Conservation (phyloP, 2,329 filamentous ascomycete genomes). For the Chrysoporthe cubensis region DNA sequence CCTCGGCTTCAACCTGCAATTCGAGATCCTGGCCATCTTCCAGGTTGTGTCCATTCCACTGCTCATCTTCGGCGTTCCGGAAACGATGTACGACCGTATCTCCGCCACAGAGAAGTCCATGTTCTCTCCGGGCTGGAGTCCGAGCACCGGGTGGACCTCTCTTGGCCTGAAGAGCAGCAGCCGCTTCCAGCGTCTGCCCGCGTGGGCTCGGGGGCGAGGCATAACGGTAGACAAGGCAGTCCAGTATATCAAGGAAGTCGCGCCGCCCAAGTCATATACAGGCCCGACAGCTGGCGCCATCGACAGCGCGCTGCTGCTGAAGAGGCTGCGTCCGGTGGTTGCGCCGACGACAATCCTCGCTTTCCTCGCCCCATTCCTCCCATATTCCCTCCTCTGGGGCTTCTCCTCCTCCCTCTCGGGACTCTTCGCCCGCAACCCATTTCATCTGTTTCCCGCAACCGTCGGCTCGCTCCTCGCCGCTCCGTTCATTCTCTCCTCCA, state of each 20-base stretch:
- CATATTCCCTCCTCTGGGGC: slow-evolving; percentile 52
- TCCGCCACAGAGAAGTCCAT: slow-evolving; percentile 33
- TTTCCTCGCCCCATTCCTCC: slow-evolving; percentile 49
- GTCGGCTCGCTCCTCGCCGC: slow-evolving; percentile 51
- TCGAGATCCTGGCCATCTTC: slow-evolving; percentile 55
- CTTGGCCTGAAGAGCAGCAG: slow-evolving; percentile 27
- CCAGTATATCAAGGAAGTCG: slow-evolving; percentile 43
- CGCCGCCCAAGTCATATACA: slow-evolving; percentile 45
- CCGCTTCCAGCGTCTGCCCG: slow-evolving; percentile 32
- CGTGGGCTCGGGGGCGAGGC: slow-evolving; percentile 35
- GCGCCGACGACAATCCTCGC: slow-evolving; percentile 56
- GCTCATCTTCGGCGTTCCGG: slow-evolving; percentile 52
- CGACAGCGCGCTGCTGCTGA: slow-evolving; percentile 42
- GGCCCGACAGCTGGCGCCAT: slow-evolving; percentile 31
- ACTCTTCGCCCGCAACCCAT: slow-evolving; percentile 50
- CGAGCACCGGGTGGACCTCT: slow-evolving; percentile 33
- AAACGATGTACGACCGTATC: slow-evolving; percentile 56
- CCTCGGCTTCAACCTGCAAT: slow-evolving; percentile 51
- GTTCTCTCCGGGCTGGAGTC: not conserved
- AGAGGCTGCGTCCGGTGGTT: slow-evolving; percentile 50
- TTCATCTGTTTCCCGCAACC: slow-evolving; percentile 42
- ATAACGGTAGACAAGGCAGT: slow-evolving; percentile 34
- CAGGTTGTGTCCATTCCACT: slow-evolving; percentile 51
- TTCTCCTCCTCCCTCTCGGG: slow-evolving; percentile 50
- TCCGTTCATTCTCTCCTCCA: slow-evolving; percentile 47